Evolutionary conservation across 768 basidiomycete genomes (phyloP), one percentile per base, ranked within the genome.

Genomic region (Amanita subjunquillea): DNA sequence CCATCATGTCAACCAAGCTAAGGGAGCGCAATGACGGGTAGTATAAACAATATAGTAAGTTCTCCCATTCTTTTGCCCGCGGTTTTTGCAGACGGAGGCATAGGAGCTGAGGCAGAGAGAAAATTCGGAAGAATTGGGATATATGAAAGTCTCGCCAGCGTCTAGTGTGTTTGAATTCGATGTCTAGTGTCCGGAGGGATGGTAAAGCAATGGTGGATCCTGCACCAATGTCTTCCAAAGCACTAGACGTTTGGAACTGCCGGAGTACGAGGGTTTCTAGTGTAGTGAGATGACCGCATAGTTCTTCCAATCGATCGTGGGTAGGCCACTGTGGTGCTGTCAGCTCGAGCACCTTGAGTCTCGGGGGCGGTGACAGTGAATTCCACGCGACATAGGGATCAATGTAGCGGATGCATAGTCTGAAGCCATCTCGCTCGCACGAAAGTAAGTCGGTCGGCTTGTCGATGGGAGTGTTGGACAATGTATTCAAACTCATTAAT

Each of bases 331-430:
- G 38, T 9, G 59, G 60, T 6, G 56, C 52, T 6, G 53, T 56
- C 7, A 67, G 56, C 49, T 65, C 64, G 23, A 68, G 62, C 13
- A 60, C 61, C 20, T 51, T 61, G 42, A 69, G 43, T 22, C 44
- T 45, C 47, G 54, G 39, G 43, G 47, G 25, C 2, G 54, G 54
- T 12, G 53, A 30, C 4, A 67, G 34, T 9, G 62, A 58, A 10
- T 38, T 39, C 39, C 50, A 64, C 6, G 66, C 65, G 6, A 56
- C 45, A 22, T 56, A 55, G 13, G 66, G 22, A 37, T 59, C 56
- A 15, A 59, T 60, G 2, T 59, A 48, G 7, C 54, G 56, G 4
- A 67, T 58, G 27, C 50, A 56, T 13, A 69, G 32, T 10, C 22
- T 48, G 7, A 59, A 43, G 29, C 53, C 3, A 23, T 20, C 25